Base-by-base conservation (phyloP, 192 early-diverging fungal genomes). In the Dissophora ornata region DNA sequence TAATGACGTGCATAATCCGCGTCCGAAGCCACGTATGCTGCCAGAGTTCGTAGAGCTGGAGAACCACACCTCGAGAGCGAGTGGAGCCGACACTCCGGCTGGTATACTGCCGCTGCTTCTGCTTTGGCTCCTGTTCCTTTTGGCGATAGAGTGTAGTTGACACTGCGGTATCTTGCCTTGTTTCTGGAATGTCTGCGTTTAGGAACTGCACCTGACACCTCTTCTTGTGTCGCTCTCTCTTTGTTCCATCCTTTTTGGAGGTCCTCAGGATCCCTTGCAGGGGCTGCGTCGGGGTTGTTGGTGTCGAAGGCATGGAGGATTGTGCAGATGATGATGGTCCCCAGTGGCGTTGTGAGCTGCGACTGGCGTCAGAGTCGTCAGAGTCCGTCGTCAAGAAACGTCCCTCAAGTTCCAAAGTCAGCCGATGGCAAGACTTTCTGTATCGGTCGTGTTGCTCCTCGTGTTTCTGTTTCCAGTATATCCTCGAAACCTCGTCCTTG, bases 381-480 rank as follows among this genome's bases (percentile, higher is more conserved):
- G 70, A 74, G 40, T 74, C 56, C 12, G 61, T 74, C 8, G 54
- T 45, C 1, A 57, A 26, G 32, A 63, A 56, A 1, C 57, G 41
- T 16, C 42, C 41, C 0, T 77, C 64, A 7, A 77, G 53, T 29
- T 77, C 73, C 18, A 56, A 21, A 0, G 64, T 62, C 28, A 77
- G n/a, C 24, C 63, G 36, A 24, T 67, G 51, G 33, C 64, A 67
- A 15, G 73, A 77, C 21, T 58, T 67, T n/a, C 73, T 66, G 33
- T 77, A 77, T 24, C 73, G 57, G 25, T 77, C 73, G 21, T 77
- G 63, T 25, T 77, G 73, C 46, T 77, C 73, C n/a, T 77, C 57
- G 18, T 77, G 73, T 52, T 77, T 77, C 46, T 77, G 63, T 29
- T 47, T 65, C 73, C 73, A 77, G 36, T 62, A 45, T 15, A 77